Evolutionary conservation across 371 early-diverging fungal genomes (phyloP).

Genomic region (Mortierella sp.): DNA sequence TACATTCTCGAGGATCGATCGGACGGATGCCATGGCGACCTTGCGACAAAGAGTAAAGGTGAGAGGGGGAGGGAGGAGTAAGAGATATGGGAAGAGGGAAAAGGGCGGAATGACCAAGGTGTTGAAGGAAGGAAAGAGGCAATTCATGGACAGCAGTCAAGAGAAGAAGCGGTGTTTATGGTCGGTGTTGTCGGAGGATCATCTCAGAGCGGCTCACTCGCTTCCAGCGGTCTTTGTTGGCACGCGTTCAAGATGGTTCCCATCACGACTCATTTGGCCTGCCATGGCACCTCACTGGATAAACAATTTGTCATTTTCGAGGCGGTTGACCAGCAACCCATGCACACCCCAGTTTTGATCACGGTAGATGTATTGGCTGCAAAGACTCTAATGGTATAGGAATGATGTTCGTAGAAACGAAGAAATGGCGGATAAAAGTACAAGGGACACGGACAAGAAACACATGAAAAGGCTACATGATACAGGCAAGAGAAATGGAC

Average conservation of each 20-base stretch:
- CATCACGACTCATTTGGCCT: slow-evolving; percentile 18
- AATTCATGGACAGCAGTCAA: neutral
- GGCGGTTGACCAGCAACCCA: neutral
- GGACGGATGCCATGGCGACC: no score
- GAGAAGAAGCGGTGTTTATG: neutral
- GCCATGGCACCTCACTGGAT: slow-evolving; percentile 7
- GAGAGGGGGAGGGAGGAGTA: no score
- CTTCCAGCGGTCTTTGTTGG: no score
- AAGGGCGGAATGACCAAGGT: neutral
- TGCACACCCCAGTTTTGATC: no score
- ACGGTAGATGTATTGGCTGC: no score
- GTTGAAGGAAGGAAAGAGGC: neutral
- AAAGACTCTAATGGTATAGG: no score
- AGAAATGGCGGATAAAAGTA: neutral
- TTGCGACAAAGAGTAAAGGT: no score
- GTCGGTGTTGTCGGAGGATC: no score
- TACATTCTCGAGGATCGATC: slow-evolving; percentile 55
- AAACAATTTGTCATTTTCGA: slow-evolving; percentile 18
- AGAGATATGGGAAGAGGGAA: neutral
- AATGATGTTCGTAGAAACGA: no score
- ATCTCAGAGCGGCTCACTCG: no score
- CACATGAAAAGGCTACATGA: neutral
- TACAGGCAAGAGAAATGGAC: neutral
- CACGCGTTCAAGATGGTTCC: neutral
- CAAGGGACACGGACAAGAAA: neutral